Evolutionary conservation across 2,329 filamentous ascomycete genomes (phyloP), one percentile per base, ranked within the genome.

Genomic region (Coniochaeta ligniaria): DNA sequence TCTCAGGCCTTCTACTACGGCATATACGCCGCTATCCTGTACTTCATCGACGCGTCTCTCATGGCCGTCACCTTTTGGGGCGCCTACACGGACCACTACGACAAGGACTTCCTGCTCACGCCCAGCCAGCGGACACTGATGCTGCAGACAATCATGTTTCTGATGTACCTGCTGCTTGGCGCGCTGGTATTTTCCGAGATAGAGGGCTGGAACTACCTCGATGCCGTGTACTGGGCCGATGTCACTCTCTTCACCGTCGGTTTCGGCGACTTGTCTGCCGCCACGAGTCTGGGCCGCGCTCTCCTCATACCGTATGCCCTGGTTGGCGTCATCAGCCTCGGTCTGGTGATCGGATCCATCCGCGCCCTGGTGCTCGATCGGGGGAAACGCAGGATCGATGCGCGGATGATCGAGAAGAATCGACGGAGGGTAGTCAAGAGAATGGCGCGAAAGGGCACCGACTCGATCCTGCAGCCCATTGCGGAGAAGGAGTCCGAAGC

Each of bases 1-100:
- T 92, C 90, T 0, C 90, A 96, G 72, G 91, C 91, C 0, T 96
- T 90, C 69, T 96, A 88, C 82, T 96, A 96, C 69, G 92, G 86
- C 28, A 81, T 96, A 20, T 91, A 91, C 66, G 87, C 92, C 2
- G 90, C 92, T 6, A 76, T 85, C 2, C 81, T 96, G 22, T 96
- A 96, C 74, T 89, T 94, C 60, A 70, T 94, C 17, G 88, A 90
- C 59, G 89, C 90, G 0, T 84, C 88, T 54, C 80, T 96, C 41
- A 86, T 96, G 73, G 83, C 89, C 65, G 74, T 91, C 60, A 96
- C 94, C 24, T 91, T 94, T 75, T 81, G 87, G 60, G 92, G 92
- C 9, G 93, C 92, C 55, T 83, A 85, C 17, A 68, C 70, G 0
- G 78, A 79, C 1, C 89, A 91, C 66, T 96, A 96, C 67, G 82